Conservation (phyloP, 2,329 filamentous ascomycete genomes). For the Penicillium occitanis region DNA sequence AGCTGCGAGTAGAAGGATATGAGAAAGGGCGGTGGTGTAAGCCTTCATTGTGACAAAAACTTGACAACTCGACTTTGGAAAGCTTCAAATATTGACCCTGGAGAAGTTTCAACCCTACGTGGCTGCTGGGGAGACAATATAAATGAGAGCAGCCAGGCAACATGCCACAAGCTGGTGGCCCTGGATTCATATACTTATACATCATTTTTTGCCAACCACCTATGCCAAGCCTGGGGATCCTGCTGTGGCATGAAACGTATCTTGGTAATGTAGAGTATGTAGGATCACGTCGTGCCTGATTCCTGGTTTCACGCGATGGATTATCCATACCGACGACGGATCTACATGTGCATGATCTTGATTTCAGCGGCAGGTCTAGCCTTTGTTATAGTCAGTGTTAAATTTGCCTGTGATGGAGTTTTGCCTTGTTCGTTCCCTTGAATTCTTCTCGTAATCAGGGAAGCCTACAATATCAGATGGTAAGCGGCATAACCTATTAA, state of each 20-base stretch:
- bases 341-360: slow-evolving; percentile 1
- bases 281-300: background rate
- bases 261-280: background rate
- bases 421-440: background rate
- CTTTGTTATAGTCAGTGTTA: background rate
- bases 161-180: background rate
- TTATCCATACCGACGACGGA: background rate
- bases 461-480: background rate
- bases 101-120: background rate
- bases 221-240: slow-evolving; percentile 4
- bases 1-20: slow-evolving; percentile 21
- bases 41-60: slow-evolving; percentile 32
- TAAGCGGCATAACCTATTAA: background rate
- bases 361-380: background rate
- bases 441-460: background rate
- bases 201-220: slow-evolving; percentile 10
- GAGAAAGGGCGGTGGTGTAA: slow-evolving; percentile 25
- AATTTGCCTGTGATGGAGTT: background rate
- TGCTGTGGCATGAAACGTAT: slow-evolving; percentile 11
- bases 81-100: background rate
- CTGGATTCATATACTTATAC: background rate
- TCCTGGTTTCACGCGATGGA: background rate
- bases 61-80: background rate
- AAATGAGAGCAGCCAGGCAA: background rate
- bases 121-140: slow-evolving; percentile 5